Percentiles rank a stretch among this genome's conserved stretches.
Conservation (phyloP, 78 protist genomes). For the Polysphondylium violaceum region DNA sequence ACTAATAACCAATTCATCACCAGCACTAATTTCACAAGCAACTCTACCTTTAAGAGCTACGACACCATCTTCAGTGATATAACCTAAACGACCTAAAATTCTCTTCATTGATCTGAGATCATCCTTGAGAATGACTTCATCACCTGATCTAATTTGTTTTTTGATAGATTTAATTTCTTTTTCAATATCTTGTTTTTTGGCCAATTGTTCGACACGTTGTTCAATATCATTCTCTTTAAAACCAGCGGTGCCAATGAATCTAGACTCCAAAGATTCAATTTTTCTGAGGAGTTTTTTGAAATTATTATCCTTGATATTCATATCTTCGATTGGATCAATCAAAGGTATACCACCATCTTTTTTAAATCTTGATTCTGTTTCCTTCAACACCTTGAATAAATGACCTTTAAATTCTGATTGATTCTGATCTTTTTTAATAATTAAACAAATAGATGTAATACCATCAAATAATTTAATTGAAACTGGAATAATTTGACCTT, state of each 20-base stretch:
- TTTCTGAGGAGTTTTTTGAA: slow-evolving; percentile 47
- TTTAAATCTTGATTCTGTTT: slow-evolving; percentile 58
- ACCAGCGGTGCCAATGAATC: neutral
- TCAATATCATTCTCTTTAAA: slow-evolving; percentile 57
- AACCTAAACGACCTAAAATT: slow-evolving; percentile 94
- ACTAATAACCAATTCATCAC: slow-evolving; percentile 95
- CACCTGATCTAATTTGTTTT: slow-evolving; percentile 51
- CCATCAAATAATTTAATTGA: slow-evolving; percentile 72
- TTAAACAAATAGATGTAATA: slow-evolving; percentile 41
- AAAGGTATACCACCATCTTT: slow-evolving; percentile 88
- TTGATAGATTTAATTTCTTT: slow-evolving; percentile 38
- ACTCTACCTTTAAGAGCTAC: slow-evolving; percentile 95
- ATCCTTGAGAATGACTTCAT: slow-evolving; percentile 83
- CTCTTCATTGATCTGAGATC: slow-evolving; percentile 90
- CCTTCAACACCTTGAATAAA: slow-evolving; percentile 41
- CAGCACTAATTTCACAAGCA: slow-evolving; percentile 96
- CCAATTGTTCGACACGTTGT: neutral
- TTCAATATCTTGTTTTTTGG: slow-evolving; percentile 47
- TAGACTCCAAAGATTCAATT: slow-evolving; percentile 76
- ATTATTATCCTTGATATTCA: slow-evolving; percentile 82
- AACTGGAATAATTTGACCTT: slow-evolving; percentile 67
- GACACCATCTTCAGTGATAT: slow-evolving; percentile 86
- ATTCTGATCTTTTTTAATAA: slow-evolving; percentile 44
- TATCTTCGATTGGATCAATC: slow-evolving; percentile 95
- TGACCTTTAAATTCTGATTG: slow-evolving; percentile 49